Percentiles rank a stretch among this genome's conserved stretches.
These are phyloP conservation scores for Veloporphyrellus conicus DNA, from an alignment of 1,284 basidiomycete species.

Conservation along the genomic window DNA sequence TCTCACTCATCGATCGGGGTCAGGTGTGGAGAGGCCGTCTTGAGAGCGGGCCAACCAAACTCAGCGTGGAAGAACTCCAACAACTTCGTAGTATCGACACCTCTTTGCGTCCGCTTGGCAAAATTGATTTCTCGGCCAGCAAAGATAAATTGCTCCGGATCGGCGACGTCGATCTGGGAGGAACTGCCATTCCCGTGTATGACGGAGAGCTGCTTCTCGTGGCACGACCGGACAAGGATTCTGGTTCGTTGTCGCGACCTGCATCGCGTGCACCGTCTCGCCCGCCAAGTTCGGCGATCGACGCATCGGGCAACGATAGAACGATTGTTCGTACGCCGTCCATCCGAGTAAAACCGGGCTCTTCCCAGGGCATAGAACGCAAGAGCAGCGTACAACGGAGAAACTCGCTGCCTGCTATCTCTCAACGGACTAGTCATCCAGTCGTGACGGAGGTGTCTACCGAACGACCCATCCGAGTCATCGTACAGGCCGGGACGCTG, in stretches of 20 bases:
- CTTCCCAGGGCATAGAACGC: constrained; percentile 62
- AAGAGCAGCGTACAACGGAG: constrained; percentile 69
- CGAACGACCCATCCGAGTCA: constrained; percentile 65
- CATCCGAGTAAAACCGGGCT: constrained; percentile 67
- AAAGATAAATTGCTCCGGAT: constrained; percentile 33
- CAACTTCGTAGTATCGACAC: constrained; percentile 44
- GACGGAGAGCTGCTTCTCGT: constrained; percentile 69
- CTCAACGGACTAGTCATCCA: constrained; percentile 53
- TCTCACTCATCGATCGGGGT: constrained; percentile 63
- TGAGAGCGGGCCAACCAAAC: constrained; percentile 49
- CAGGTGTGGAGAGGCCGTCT: constrained; percentile 60
- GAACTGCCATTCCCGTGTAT: constrained; percentile 68
- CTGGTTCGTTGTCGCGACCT: constrained; percentile 48
- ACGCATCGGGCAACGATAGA: constrained; percentile 39
- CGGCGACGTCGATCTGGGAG: constrained; percentile 50
- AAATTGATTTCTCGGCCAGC: constrained; percentile 10
- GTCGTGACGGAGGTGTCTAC: constrained; percentile 55
- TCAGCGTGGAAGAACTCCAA: constrained; percentile 54
- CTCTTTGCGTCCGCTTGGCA: constrained; percentile 22
- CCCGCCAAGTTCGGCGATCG: constrained; percentile 57
- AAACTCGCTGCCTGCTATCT: constrained; percentile 74
- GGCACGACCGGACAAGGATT: constrained; percentile 48
- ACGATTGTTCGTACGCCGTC: constrained; percentile 57
- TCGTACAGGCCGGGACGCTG: constrained; percentile 73
- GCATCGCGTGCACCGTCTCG: constrained; percentile 57